Base-by-base conservation (phyloP, 1,139 yeast species). In the Taphrina betulina region DNA sequence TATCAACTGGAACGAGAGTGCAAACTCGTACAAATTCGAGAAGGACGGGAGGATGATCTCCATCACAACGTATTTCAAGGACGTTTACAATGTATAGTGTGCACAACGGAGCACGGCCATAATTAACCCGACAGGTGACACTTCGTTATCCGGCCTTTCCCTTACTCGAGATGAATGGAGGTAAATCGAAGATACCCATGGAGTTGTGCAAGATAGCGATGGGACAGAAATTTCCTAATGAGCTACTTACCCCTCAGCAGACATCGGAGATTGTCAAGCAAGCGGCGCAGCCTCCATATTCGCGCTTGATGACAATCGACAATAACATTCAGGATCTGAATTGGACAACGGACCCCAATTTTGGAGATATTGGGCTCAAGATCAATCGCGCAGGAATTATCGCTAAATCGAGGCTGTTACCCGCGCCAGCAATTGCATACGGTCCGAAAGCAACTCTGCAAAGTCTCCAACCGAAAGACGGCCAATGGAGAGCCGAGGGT, bases 401-500 rank as follows among this genome's bases (percentile, higher is more conserved):
- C 3, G 55, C 58, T 14, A 41, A 58, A 5, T 60, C 58, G 5
- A 55, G 62, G 10, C 48, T 59, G 20, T 33, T 60, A 12, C 54
- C 53, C 3, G 29, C 61, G 5, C 62, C 62, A 5, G 22, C 36
- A 8, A 36, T 60, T 7, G 38, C 33, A 7, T 60, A 56, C 24
- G 60, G 59, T 12, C 23, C 37, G 10, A 36, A 41, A 10, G 45
- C 36, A 34, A 35, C 45, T 19, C 3, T 22, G 26, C 38, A 19
- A 17, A 16, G 36, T 16, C 20, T 57, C 19, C 40, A 29, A 20
- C 61, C 62, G 12, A 44, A 37, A 10, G 59, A 44, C 17, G 62
- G 62, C 4, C 36, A 53, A 5, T 60, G 61, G 61, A 60, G 59
- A 44, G 35, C 58, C 16, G 57, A 31, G 23, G 59, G 58, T 28